phyloP scores from a whole-genome alignment of 129 eudicot genomes.

The Helianthus annuus region HanXRQr2.0-SUNRISE NC_035442.2:169801557-169802056 shows the following conservation, averaged over 20 bases:
- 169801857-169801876: neutral
- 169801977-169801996: neutral
- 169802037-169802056: neutral
- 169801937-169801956: no score
- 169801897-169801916: neutral
- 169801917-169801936: no score
- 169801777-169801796: constrained; percentile 23
- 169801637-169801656: neutral
- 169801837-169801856: constrained; percentile 12
- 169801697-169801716: constrained; percentile 44
- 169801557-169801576: no score
- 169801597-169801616: no score
- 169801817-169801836: constrained; percentile 21
- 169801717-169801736: constrained; percentile 33
- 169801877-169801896: neutral
- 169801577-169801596: no score
- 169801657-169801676: neutral
- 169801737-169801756: constrained; percentile 43
- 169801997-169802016: neutral
- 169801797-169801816: neutral
- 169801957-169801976: no score
- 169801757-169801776: constrained; percentile 39
- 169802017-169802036: neutral
- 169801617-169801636: neutral
- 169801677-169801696: constrained; percentile 16